A percentile compares a stretch with the other conserved stretches of the same genome.
Evolutionary conservation across 371 early-diverging fungal genomes (phyloP).

Genomic region (Mortierella sp.): DNA sequence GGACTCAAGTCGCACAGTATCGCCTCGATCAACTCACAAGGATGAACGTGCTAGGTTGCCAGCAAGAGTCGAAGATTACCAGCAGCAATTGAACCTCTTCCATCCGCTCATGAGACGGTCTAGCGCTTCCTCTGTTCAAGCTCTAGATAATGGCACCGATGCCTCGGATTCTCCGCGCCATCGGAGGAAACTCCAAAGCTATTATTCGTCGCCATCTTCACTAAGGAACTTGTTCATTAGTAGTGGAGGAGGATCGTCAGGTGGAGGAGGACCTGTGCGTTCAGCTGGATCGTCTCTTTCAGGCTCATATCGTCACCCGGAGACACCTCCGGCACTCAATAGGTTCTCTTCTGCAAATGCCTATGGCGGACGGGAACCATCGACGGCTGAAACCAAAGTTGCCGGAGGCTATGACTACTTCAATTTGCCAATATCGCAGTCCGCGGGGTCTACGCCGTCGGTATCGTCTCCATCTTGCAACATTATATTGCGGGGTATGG

Average conservation of each 20-base stretch:
- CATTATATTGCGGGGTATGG: not conserved
- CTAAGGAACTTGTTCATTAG: constrained; percentile 17
- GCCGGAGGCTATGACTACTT: constrained; percentile 14
- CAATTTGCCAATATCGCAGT: constrained; percentile 16
- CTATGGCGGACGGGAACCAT: not conserved
- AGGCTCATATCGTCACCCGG: not conserved
- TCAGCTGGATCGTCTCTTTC: not conserved
- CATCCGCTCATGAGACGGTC: constrained; percentile 15
- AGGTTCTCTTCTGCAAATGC: not conserved
- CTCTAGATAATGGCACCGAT: constrained; percentile 16
- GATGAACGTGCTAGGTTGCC: constrained; percentile 13
- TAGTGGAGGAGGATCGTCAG: too few relatives aligned
- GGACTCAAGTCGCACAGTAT: constrained; percentile 2
- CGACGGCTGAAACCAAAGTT: constrained; percentile 1
- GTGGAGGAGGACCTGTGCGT: constrained; percentile 4
- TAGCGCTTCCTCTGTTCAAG: constrained; percentile 13
- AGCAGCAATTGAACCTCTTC: constrained; percentile 2
- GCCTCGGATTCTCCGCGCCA: constrained; percentile 2
- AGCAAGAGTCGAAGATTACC: constrained; percentile 14
- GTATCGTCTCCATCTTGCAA: constrained; percentile 15
- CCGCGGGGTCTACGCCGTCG: constrained; percentile 11
- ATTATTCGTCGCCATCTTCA: constrained; percentile 25
- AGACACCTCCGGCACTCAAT: constrained; percentile 1
- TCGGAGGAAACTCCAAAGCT: constrained; percentile 27
- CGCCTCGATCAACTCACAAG: constrained; percentile 1